Conservation (phyloP, 805 yeast species). For the Ogataea neopini region DNA sequence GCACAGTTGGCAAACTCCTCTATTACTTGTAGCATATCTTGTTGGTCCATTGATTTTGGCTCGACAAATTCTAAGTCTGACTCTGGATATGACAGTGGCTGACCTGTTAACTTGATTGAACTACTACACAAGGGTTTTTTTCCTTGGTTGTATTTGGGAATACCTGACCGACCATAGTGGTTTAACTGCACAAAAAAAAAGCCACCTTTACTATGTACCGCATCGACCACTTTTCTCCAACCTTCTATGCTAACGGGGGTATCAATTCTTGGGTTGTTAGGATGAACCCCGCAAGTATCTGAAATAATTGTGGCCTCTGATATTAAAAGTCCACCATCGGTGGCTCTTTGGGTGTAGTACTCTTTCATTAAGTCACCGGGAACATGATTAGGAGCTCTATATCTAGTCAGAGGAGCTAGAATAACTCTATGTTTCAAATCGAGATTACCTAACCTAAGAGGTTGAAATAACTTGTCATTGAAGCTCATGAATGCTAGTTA, state of each 20-base stretch:
- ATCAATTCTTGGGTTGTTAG: constrained; percentile 21
- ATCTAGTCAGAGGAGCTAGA: constrained; percentile 50
- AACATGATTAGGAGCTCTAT: constrained; percentile 34
- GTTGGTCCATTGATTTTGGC: constrained; percentile 24
- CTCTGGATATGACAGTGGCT: constrained; percentile 9
- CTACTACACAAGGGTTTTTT: constrained; percentile 16
- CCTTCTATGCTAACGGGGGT: constrained; percentile 32
- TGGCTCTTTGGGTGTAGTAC: constrained; percentile 36
- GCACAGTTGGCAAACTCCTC: constrained; percentile 33
- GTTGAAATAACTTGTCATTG: constrained; percentile 36
- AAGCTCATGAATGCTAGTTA: too few relatives aligned
- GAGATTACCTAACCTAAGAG: constrained; percentile 39
- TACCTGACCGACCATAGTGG: constrained; percentile 46
- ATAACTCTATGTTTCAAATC: constrained; percentile 41
- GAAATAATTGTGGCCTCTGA: constrained; percentile 39
- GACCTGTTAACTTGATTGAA: constrained; percentile 12
- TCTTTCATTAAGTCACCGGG: constrained; percentile 36
- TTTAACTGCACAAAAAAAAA: constrained; percentile 45
- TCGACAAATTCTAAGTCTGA: constrained; percentile 21
- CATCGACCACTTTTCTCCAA: constrained; percentile 44
- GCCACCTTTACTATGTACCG: constrained; percentile 45
- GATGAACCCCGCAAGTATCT: constrained; percentile 24
- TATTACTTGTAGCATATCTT: constrained; percentile 41
- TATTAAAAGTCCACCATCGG: constrained; percentile 35
- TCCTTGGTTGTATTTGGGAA: constrained; percentile 14